Conservation (phyloP, 495 filamentous ascomycete species). For the Talaromyces wortmannii region DNA sequence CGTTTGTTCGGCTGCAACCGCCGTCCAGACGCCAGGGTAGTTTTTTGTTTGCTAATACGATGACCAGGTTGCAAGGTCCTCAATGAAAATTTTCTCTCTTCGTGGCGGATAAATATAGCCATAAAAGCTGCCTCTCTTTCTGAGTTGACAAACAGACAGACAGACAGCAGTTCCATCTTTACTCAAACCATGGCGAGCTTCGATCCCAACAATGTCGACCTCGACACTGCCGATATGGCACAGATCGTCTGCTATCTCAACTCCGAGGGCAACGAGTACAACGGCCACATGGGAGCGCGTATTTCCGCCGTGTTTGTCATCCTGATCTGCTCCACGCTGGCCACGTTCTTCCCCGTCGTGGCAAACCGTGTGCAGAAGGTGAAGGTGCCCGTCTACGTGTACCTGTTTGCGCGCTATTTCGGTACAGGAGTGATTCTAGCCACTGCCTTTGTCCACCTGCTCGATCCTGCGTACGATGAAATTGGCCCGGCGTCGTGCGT, state of each 20-base stretch:
- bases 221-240: conserved; percentile 22
- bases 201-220: conserved; percentile 31
- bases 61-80: conserved; percentile 1
- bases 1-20: neutral
- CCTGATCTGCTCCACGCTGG: conserved; percentile 26
- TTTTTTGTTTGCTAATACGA: no score
- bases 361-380: conserved; percentile 48
- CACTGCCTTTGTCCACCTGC: conserved; percentile 56
- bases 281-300: conserved; percentile 34
- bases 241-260: conserved; percentile 32
- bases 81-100: neutral
- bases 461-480: conserved; percentile 46
- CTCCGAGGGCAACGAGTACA: conserved; percentile 29
- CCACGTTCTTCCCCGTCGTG: conserved; percentile 58
- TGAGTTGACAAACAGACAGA: no score
- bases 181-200: conserved; percentile 11
- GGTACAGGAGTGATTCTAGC: conserved; percentile 66
- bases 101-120: neutral
- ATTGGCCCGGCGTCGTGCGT: conserved; percentile 48
- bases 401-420: conserved; percentile 70
- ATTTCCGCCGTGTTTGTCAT: conserved; percentile 42
- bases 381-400: conserved; percentile 56
- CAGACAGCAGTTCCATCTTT: no score
- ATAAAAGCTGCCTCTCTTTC: neutral
- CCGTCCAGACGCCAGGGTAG: neutral